Percentiles rank a stretch among this genome's conserved stretches.
These are phyloP conservation scores for Trypanosoma congolense DNA, from an alignment of 208 protist genomes.

Conservation along the genomic window DNA sequence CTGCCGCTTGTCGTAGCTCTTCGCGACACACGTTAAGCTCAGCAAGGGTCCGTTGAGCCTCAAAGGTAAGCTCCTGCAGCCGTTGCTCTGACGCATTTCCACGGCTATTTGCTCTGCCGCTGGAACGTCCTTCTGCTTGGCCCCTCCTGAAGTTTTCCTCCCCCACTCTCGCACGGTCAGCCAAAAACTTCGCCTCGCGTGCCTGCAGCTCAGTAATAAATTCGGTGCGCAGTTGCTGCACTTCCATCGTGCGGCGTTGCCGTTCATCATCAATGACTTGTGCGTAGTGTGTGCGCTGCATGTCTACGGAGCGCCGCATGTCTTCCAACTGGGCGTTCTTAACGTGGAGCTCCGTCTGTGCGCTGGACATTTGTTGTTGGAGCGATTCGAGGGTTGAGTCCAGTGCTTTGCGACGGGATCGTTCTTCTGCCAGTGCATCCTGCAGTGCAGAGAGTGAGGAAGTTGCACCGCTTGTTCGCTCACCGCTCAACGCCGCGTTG, in stretches of 20 bases:
- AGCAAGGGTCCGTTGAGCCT: slow-evolving; percentile 44
- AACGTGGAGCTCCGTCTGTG: slow-evolving; percentile 28
- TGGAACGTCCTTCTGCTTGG: slow-evolving; percentile 38
- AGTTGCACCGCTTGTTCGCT: slow-evolving; percentile 34
- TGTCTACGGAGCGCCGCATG: slow-evolving; percentile 41
- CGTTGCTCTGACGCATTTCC: slow-evolving; percentile 33
- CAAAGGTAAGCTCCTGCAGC: slow-evolving; percentile 47
- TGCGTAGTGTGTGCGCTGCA: slow-evolving; percentile 43
- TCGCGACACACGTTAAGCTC: slow-evolving; percentile 44
- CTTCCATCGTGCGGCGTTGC: slow-evolving; percentile 39
- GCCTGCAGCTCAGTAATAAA: slow-evolving; percentile 56
- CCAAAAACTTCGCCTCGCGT: slow-evolving; percentile 40
- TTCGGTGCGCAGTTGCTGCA: slow-evolving; percentile 56
- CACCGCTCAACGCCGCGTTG: slow-evolving; percentile 37
- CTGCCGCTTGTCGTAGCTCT: slow-evolving; percentile 49
- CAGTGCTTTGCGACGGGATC: slow-evolving; percentile 36
- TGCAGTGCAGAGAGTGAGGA: slow-evolving; percentile 31
- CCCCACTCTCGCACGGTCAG: slow-evolving; percentile 38
- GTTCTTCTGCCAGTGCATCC: slow-evolving; percentile 40
- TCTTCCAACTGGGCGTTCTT: slow-evolving; percentile 39
- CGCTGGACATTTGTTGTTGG: slow-evolving; percentile 27
- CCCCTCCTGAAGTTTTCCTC: slow-evolving; percentile 62
- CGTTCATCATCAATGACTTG: slow-evolving; percentile 75
- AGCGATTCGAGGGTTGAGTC: slow-evolving; percentile 29
- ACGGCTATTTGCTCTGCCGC: slow-evolving; percentile 35